Evolutionary conservation across 2,329 filamentous ascomycete species (phyloP).

Genomic region (Colletotrichum godetiae): DNA sequence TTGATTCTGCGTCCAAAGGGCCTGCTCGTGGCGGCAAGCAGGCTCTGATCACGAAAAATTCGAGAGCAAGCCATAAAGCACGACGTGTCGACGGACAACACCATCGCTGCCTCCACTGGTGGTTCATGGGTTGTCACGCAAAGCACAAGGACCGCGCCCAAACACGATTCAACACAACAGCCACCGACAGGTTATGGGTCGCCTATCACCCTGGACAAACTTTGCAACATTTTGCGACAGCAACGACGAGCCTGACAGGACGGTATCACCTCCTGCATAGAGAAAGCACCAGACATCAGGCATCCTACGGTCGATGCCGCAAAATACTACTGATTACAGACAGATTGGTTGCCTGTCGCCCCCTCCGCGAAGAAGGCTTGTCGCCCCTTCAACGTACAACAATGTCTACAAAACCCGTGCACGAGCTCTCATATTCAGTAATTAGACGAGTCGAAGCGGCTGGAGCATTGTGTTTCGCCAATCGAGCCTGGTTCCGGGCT

Average conservation of each 20-base stretch:
- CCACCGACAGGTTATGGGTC: not conserved
- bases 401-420: constrained; percentile 2
- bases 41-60: constrained; percentile 16
- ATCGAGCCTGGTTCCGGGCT: not conserved
- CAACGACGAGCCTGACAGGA: not conserved
- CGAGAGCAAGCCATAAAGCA: constrained; percentile 14
- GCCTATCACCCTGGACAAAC: constrained; percentile 1
- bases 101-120: not conserved
- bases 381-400: constrained; percentile 8
- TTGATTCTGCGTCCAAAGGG: constrained; percentile 5
- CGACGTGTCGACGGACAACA: not conserved
- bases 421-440: constrained; percentile 19
- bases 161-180: not conserved
- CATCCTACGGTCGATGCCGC: not conserved
- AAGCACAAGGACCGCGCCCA: constrained; percentile 7
- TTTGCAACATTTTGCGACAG: constrained; percentile 11
- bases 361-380: not conserved
- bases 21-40: constrained; percentile 2
- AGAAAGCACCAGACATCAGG: constrained; percentile 1
- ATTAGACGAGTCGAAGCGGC: not conserved
- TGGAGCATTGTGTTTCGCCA: constrained; percentile 7
- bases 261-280: not conserved
- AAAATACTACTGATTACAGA: not conserved
- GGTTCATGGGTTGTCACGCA: not conserved
- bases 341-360: not conserved